phyloP scores from a whole-genome alignment of 352 stramenopile species.

The Phytophthora quininea region DNA sequence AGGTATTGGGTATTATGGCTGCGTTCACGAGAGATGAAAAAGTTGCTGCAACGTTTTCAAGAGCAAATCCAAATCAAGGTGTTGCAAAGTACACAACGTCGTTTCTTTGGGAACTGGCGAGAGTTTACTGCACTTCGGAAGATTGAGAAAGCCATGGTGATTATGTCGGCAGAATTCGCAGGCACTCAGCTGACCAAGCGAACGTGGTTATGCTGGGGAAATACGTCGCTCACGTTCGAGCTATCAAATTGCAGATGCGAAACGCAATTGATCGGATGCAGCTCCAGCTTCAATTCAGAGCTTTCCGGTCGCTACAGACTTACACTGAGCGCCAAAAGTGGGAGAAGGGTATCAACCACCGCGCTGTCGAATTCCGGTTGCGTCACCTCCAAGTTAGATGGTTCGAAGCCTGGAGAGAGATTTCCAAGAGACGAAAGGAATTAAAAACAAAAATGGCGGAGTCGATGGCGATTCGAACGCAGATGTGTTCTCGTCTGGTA shows the following conservation, averaged over 20 bases:
- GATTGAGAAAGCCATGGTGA: constrained; percentile 31
- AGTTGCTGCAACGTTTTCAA: constrained; percentile 26
- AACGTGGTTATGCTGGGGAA: constrained; percentile 28
- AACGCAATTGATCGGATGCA: constrained; percentile 36
- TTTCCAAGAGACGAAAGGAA: constrained; percentile 25
- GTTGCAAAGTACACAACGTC: constrained; percentile 22
- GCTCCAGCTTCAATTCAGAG: constrained; percentile 24
- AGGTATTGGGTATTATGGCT: constrained; percentile 35
- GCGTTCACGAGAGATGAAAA: constrained; percentile 13
- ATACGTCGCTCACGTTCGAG: constrained; percentile 6
- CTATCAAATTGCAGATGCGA: constrained; percentile 28
- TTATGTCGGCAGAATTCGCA: constrained; percentile 37
- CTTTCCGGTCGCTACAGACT: constrained; percentile 19
- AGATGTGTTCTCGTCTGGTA: constrained; percentile 33
- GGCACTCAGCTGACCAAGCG: constrained; percentile 23
- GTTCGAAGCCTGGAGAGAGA: constrained; percentile 32
- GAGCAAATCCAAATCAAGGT: constrained; percentile 27
- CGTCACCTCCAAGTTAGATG: not conserved
- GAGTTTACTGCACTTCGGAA: constrained; percentile 38
- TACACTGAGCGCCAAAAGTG: constrained; percentile 14
- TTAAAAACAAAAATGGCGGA: constrained; percentile 28
- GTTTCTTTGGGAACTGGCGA: constrained; percentile 27
- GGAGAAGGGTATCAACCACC: constrained; percentile 3
- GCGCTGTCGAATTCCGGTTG: not conserved
- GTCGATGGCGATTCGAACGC: constrained; percentile 32